Conservation (phyloP, 495 filamentous ascomycete species). For the Tuber umbilicatum region DNA sequence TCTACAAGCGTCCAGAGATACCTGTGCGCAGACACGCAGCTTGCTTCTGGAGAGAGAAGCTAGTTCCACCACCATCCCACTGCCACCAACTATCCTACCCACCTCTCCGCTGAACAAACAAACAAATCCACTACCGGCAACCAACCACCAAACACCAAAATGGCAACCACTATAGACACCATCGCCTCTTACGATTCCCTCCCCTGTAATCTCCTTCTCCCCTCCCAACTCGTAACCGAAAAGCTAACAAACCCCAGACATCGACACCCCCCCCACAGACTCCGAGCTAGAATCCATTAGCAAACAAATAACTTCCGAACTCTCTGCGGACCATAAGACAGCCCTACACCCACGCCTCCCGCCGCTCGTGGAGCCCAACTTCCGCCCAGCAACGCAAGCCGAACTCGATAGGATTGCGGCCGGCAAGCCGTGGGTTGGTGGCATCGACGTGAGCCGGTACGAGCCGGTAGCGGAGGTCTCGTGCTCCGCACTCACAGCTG, state of each 20-base stretch:
- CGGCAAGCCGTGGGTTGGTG: conserved; percentile 51
- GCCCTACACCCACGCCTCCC: conserved; percentile 46
- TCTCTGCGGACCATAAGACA: conserved; percentile 47
- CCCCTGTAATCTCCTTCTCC: conserved; percentile 57
- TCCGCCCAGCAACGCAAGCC: conserved; percentile 54
- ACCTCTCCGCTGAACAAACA: background rate
- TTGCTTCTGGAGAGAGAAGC: background rate
- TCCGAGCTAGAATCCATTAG: conserved; percentile 53
- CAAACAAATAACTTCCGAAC: conserved; percentile 60
- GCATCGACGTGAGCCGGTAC: conserved; percentile 77
- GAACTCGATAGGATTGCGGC: conserved; percentile 43
- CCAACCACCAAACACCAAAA: conserved; percentile 37
- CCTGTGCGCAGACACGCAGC: background rate
- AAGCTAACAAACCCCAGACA: conserved; percentile 50
- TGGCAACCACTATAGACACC: conserved; percentile 54
- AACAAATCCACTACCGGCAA: background rate
- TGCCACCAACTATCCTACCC: background rate
- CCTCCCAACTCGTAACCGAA: background rate
- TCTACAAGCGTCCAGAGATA: too few species aligned
- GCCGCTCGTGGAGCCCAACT: conserved; percentile 42
- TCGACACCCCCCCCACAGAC: conserved; percentile 61
- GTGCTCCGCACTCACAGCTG: conserved; percentile 40
- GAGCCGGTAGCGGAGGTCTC: conserved; percentile 50
- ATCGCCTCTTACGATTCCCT: conserved; percentile 73
- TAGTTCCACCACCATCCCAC: background rate